These are phyloP conservation scores for Rugonectria rugulosa DNA, from an alignment of 2,329 filamentous ascomycete genomes.

Conservation along the genomic window DNA sequence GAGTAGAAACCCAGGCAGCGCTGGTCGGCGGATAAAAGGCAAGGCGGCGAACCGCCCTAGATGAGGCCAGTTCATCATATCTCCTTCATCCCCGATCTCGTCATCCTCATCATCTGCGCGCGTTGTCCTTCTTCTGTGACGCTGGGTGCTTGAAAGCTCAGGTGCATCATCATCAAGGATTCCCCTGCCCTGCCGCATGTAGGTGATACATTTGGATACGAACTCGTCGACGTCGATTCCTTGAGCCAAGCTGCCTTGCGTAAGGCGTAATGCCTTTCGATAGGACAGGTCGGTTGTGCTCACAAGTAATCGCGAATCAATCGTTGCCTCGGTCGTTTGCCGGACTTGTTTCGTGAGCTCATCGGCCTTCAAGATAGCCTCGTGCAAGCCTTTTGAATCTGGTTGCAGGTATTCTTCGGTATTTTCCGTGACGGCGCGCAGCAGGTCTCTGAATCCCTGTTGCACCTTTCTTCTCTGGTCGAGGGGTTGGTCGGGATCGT, in stretches of 20 bases:
- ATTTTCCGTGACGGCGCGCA: slow-evolving; percentile 67
- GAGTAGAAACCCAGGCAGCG: slow-evolving; percentile 82
- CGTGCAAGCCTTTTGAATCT: slow-evolving; percentile 69
- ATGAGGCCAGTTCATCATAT: slow-evolving; percentile 85
- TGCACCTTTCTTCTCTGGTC: slow-evolving; percentile 77
- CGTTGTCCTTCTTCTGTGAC: slow-evolving; percentile 48
- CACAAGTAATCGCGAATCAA: slow-evolving; percentile 88
- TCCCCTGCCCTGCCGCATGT: slow-evolving; percentile 76
- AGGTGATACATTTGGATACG: slow-evolving; percentile 86
- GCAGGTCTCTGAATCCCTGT: slow-evolving; percentile 73
- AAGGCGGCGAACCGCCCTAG: slow-evolving; percentile 81
- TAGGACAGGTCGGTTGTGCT: slow-evolving; percentile 81
- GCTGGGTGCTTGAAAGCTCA: slow-evolving; percentile 59
- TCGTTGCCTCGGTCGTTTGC: slow-evolving; percentile 88
- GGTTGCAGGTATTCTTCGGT: slow-evolving; percentile 75
- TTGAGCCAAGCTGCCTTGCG: slow-evolving; percentile 74
- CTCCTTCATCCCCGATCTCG: slow-evolving; percentile 74
- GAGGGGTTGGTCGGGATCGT: slow-evolving; percentile 84
- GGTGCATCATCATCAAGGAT: slow-evolving; percentile 59
- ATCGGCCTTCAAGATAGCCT: slow-evolving; percentile 73
- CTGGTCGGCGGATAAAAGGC: slow-evolving; percentile 75
- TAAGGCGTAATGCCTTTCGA: slow-evolving; percentile 77
- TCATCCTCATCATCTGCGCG: slow-evolving; percentile 60
- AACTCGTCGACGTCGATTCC: slow-evolving; percentile 92
- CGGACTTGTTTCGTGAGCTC: slow-evolving; percentile 72